Conservation (phyloP, 2,329 filamentous ascomycete species). For the Stemphylium vesicarium region DNA sequence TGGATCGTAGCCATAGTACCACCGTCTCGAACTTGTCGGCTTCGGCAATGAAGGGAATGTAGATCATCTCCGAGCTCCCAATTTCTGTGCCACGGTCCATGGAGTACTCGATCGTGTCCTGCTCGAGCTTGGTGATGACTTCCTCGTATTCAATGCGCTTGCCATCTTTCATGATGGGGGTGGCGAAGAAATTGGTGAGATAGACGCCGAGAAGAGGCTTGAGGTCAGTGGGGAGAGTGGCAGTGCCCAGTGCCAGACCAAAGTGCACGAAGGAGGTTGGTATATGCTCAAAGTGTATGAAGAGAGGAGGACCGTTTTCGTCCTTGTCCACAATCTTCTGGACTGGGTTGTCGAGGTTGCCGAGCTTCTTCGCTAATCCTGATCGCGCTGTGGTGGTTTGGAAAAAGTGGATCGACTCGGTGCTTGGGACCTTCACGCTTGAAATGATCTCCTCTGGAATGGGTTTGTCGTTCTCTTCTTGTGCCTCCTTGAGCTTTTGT, state of each 20-base stretch:
- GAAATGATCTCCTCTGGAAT: constrained; percentile 85
- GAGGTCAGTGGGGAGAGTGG: constrained; percentile 76
- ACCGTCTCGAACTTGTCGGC: constrained; percentile 83
- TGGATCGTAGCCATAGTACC: constrained; percentile 81
- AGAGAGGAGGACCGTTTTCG: constrained; percentile 71
- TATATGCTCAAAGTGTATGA: constrained; percentile 96
- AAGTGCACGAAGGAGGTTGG: constrained; percentile 91
- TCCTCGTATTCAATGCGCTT: constrained; percentile 85
- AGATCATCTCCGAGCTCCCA: constrained; percentile 81
- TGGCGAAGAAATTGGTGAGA: constrained; percentile 92
- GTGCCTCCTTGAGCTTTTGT: constrained; percentile 79
- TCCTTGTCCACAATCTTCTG: constrained; percentile 79
- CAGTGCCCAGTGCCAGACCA: constrained; percentile 79
- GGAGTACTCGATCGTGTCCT: constrained; percentile 84
- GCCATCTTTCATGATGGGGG: constrained; percentile 79
- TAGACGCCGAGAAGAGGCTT: constrained; percentile 87
- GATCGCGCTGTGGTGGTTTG: constrained; percentile 83
- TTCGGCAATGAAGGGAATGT: constrained; percentile 84
- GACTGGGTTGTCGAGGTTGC: constrained; percentile 69
- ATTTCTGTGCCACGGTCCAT: constrained; percentile 72
- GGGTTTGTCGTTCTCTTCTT: constrained; percentile 84
- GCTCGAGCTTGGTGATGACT: constrained; percentile 87
- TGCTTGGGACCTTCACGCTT: constrained; percentile 79
- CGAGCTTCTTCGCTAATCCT: constrained; percentile 76
- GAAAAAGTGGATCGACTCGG: constrained; percentile 94